Percentiles rank a stretch among this genome's conserved stretches.
These are phyloP conservation scores for Trifolium dubium DNA, from an alignment of 306 rosid genomes.

Conservation along the genomic window DNA sequence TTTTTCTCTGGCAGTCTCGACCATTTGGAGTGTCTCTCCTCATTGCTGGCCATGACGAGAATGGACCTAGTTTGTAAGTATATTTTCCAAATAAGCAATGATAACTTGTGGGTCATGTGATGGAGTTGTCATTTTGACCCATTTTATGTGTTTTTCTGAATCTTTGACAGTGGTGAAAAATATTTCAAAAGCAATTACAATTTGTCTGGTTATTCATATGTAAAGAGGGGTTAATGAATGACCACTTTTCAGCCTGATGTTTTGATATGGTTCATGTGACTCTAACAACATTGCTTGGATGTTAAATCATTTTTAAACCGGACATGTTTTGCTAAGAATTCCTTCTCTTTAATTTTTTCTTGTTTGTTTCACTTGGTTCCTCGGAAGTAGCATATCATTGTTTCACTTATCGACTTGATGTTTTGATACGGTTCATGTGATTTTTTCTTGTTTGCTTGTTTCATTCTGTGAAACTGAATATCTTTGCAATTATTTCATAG, in stretches of 20 bases:
- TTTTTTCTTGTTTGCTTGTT: too few species aligned
- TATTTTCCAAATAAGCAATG: conserved; percentile 2
- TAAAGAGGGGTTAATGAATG: too few species aligned
- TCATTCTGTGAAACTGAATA: too few species aligned
- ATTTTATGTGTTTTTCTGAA: neutral
- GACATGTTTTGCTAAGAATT: neutral
- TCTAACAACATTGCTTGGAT: neutral
- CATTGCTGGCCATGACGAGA: conserved; percentile 95
- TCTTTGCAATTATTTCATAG: neutral
- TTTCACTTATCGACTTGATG: too few species aligned
- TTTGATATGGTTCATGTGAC: neutral
- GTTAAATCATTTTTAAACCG: conserved; percentile 9
- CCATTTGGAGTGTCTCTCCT: conserved; percentile 96
- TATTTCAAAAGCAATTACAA: too few species aligned
- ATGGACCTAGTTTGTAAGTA: conserved; percentile 87
- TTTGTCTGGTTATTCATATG: too few species aligned
- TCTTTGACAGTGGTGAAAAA: too few species aligned
- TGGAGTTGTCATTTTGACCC: conserved; percentile 8
- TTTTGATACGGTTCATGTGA: too few species aligned
- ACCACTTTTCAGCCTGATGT: neutral
- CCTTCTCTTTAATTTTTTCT: neutral
- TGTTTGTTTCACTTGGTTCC: neutral
- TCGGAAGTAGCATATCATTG: too few species aligned
- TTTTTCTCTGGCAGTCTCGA: conserved; percentile 70
- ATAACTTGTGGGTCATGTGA: neutral